Base-by-base conservation (phyloP, 495 filamentous ascomycete genomes). In the Neurospora discreta region DNA sequence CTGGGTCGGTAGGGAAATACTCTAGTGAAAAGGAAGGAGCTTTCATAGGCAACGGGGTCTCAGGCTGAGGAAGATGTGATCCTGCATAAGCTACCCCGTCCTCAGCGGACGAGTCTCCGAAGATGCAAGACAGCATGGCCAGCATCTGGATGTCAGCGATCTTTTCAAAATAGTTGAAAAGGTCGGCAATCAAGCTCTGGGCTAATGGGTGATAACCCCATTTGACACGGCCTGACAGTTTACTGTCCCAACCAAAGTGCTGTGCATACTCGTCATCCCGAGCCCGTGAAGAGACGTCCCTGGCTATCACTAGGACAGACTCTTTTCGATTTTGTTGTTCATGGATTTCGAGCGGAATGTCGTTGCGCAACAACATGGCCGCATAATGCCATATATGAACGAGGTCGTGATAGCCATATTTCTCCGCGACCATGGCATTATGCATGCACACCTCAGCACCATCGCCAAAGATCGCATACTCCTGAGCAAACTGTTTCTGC, bases 81-180 rank as follows among this genome's bases (percentile, higher is more conserved):
- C 85, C 85, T 15, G 81, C 81, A 68, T 84, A 82, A 36, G 82
- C 81, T 40, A 84, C 80, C n/a, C 82, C 80, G 70, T 88, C 82
- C 68, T 85, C 80, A 5, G 83, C 77, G 1, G 79, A 78, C 8
- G 89, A 85, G 71, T 96, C 92, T 68, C 89, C 89, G 71, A 98
- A 90, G 60, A 97, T 89, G 77, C 94, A 97, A 1, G 94, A 91
- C 15, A 98, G 86, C 94, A 97, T 97, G 41, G 93, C 95, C 20
- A 97, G 84, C 94, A 97, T 97, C 79, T 98, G 94, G 3, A 95
- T 82, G 77, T 98, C 93, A 3, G 89, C 93, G 39, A 90, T 83
- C 43, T 83, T 86, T 77, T 97, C 93, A 73, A 92, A 97, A 78
- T 97, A 87, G 16, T 87, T 85, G 75, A 97, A 93, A 20, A 88